Conservation (phyloP, 1,139 yeast species). For the Pichia sp. region DNA sequence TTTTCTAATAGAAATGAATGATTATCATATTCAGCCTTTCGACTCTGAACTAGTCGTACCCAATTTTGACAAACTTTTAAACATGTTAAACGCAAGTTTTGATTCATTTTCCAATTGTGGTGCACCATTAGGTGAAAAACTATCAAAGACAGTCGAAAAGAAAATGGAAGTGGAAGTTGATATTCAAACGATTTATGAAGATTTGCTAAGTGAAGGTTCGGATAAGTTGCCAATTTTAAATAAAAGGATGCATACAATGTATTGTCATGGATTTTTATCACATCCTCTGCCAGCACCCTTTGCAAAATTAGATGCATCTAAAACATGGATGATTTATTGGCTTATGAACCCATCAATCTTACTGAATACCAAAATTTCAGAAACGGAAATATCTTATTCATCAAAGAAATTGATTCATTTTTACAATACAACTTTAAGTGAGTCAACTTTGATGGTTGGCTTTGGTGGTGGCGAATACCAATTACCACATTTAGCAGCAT, state of each 20-base stretch:
- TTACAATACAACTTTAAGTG: background rate
- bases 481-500: constrained; percentile 75
- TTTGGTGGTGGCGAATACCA: constrained; percentile 84
- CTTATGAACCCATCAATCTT: constrained; percentile 49
- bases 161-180: constrained; percentile 28
- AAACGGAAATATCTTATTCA: background rate
- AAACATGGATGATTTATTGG: constrained; percentile 92
- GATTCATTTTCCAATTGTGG: constrained; percentile 11
- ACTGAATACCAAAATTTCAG: constrained; percentile 28
- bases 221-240: constrained; percentile 28
- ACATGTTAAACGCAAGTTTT: constrained; percentile 17
- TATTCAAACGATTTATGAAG: constrained; percentile 28
- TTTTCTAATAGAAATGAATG: background rate
- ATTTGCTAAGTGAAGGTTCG: constrained; percentile 23
- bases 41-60: background rate
- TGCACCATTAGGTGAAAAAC: constrained; percentile 14
- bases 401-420: constrained; percentile 4
- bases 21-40: background rate
- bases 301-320: constrained; percentile 70
- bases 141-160: constrained; percentile 24
- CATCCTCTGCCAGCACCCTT: constrained; percentile 44
- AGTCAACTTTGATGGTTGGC: constrained; percentile 48
- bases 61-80: constrained; percentile 22
- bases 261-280: constrained; percentile 35
- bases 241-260: constrained; percentile 34